phyloP scores from a whole-genome alignment of 1,284 basidiomycete genomes.

The Boletellus dicymbophilus region DNA sequence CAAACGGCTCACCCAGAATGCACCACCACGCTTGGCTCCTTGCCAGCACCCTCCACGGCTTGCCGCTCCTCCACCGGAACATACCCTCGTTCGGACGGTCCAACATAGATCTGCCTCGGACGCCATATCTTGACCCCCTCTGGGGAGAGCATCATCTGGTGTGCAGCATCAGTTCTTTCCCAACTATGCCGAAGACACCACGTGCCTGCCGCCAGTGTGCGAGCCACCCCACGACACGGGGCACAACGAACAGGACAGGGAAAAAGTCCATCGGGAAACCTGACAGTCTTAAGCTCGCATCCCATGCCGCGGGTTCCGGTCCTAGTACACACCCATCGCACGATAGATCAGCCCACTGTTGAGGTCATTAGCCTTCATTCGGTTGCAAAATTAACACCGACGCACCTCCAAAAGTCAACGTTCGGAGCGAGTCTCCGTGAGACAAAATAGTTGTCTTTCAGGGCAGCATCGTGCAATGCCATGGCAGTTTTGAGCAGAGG shows the following conservation, averaged over 20 bases:
- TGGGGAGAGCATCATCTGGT: slow-evolving; percentile 83
- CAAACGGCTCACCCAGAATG: slow-evolving; percentile 73
- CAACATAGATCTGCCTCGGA: slow-evolving; percentile 83
- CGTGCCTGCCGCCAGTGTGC: slow-evolving; percentile 84
- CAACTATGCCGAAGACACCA: background rate
- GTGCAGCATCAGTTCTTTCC: slow-evolving; percentile 8
- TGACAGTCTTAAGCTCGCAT: slow-evolving; percentile 27
- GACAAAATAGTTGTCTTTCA: slow-evolving; percentile 87
- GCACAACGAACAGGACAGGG: slow-evolving; percentile 88
- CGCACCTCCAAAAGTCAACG: slow-evolving; percentile 75
- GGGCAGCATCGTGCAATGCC: slow-evolving; percentile 82
- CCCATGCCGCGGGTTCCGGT: background rate
- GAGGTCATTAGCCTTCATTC: background rate
- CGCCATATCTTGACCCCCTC: slow-evolving; percentile 92
- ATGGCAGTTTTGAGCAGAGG: slow-evolving; percentile 85
- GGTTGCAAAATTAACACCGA: background rate
- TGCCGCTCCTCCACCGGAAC: slow-evolving; percentile 62
- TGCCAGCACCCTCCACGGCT: slow-evolving; percentile 50
- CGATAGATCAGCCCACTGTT: slow-evolving; percentile 81
- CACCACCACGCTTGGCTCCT: slow-evolving; percentile 64
- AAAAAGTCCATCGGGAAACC: slow-evolving; percentile 91
- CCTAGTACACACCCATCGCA: slow-evolving; percentile 68
- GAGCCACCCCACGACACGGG: slow-evolving; percentile 87
- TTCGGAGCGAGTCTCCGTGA: slow-evolving; percentile 77
- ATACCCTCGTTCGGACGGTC: slow-evolving; percentile 71